A percentile compares a stretch with the other conserved stretches of the same genome.
These are phyloP conservation scores for Acephala macrosclerotiorum DNA, from an alignment of 2,329 filamentous ascomycete genomes.

Conservation along the genomic window DNA sequence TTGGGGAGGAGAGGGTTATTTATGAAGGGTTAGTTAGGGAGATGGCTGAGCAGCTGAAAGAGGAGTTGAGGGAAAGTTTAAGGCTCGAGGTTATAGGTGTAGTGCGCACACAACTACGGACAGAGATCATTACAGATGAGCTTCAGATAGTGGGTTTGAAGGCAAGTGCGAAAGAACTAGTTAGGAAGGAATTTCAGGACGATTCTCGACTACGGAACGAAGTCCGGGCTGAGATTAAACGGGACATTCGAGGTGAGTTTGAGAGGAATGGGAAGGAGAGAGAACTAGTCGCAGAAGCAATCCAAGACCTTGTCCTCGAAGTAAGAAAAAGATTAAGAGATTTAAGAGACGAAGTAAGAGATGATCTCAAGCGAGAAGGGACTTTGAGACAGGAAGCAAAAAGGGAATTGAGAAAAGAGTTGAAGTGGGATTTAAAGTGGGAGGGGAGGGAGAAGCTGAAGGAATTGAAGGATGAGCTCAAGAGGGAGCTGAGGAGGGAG, in stretches of 20 bases:
- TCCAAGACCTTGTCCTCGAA: too few relatives aligned
- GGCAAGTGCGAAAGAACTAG: too few relatives aligned
- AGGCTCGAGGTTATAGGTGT: background rate
- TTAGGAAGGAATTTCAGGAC: too few relatives aligned
- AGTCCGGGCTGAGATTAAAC: too few relatives aligned
- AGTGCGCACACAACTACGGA: background rate
- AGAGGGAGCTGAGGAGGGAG: background rate
- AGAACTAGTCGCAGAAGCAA: too few relatives aligned
- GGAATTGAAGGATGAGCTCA: background rate
- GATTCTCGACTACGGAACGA: too few relatives aligned
- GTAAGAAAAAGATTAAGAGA: too few relatives aligned
- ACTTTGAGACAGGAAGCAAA: background rate
- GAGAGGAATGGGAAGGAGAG: too few relatives aligned
- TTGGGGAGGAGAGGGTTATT: background rate
- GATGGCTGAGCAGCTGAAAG: background rate
- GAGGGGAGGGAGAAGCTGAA: background rate
- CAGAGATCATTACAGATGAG: too few relatives aligned
- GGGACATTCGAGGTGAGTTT: too few relatives aligned
- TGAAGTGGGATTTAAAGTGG: too few relatives aligned
- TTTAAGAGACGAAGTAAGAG: background rate
- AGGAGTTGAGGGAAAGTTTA: background rate
- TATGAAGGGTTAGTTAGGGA: background rate
- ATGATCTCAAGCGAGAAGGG: background rate
- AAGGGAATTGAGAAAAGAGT: background rate
- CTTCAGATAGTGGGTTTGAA: too few relatives aligned